Base-by-base conservation (phyloP, 2,329 filamentous ascomycete species). In the Neurospora crassa region DNA sequence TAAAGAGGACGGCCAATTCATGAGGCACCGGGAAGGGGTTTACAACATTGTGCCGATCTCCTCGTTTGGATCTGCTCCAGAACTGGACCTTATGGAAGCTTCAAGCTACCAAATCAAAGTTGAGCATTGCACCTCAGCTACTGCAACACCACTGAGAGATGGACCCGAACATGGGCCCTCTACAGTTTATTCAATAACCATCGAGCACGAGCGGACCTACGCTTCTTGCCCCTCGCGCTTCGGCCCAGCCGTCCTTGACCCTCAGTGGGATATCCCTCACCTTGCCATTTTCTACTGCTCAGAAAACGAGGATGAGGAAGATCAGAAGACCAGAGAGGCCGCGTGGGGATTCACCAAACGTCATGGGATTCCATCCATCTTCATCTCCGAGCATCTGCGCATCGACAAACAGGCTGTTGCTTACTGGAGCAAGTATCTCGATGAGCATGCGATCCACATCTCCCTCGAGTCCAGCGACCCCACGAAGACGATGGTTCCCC, bases 11-110 rank as follows among this genome's bases (percentile, higher is more conserved):
- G 76, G 77, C 70, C 74, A 78, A 67, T 75, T 78, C 69, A 77
- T 77, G 37, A 76, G 77, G 11, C 78, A 79, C 68, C 76, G 77
- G 18, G 83, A 83, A 63, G 83, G 83, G 40, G 78, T 85, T 41
- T 86, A 84, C 77, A 86, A 85, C 76, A 84, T 86, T 63, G 82
- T 86, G 67, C 84, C 84, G 18, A 81, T 86, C 70, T 83, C 83
- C 3, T 82, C 82, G 1, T 86, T 86, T 75, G 84, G 84, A 12
- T 82, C 81, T 14, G 77, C 80, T 67, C 84, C 84, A 1, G 84
- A 86, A 71, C 83, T 86, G 24, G 84, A 86, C 76, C 81, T 86
- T 68, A 84, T 86, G 79, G 83, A 85, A 70, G 84, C 83, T 8
- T 85, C 84, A 41, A 82, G 81, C 14, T 83, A 82, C 72, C 84